Evolutionary conservation across 345 rosid species (phyloP), one percentile per base, ranked within the genome.

Genomic region (Aquilaria sinensis): DNA sequence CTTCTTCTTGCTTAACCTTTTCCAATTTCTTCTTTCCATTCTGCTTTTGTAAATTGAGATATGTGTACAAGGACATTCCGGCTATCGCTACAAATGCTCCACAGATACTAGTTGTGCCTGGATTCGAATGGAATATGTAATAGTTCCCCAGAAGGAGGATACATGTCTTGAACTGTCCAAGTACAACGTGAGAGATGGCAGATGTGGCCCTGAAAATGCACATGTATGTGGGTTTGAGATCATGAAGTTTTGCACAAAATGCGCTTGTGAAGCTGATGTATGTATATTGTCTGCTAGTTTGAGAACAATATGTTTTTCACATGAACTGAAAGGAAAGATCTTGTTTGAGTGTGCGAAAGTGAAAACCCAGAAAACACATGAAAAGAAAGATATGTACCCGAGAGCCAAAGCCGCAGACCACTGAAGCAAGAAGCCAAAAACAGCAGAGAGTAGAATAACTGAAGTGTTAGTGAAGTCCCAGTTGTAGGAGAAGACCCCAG

Each of bases 141-240:
- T 65, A 87, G 58, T 83, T 87, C 49, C 94, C 88, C 1, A 87
- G 77, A 62, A 87, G 86, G 51, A 87, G 65, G 55, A 85, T 72
- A 31, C 95, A 87, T 2, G 90, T 87, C 68, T 87, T 87, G 77
- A 87, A 87, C 67, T 87, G 88, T 64, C 95, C 90, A 5, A 83
- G 86, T 56, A 87, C 88, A 12, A 81, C 90, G 37, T 85, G 95
- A 31, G 95, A 79, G 47, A 76, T 73, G 46, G 95, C 86, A 50
- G 95, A 87, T 10, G 95, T 85, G 49, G 88, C 95, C 68, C 90
- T 87, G 88, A n/a, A 47, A n/a, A 52, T 52, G 55, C 15, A 52
- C 9, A 12, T n/a, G n/a, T n/a, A 4, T 29, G 5, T 30, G 8
- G 5, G 5, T 9, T 5, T 37, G 5, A 37, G 43, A 37, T 37